Evolutionary conservation across 129 eudicot species (phyloP).

Genomic region (Arctium minus): DNA sequence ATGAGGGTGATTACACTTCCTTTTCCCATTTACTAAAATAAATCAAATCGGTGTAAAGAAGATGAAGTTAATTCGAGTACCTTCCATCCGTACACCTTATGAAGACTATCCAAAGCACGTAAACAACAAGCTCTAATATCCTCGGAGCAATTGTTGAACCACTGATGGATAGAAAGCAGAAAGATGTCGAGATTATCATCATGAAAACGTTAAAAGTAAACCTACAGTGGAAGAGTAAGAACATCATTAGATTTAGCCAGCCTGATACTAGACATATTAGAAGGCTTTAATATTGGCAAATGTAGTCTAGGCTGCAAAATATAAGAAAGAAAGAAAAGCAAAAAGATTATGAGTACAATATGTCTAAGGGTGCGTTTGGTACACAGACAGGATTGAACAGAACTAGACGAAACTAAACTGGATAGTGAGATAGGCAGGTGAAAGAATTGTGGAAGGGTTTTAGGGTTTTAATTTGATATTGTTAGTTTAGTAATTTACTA

Average conservation of each 20-base stretch:
- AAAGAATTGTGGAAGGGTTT: too few relatives aligned
- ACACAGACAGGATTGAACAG: too few relatives aligned
- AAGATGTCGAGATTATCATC: background rate
- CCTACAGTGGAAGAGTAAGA: background rate
- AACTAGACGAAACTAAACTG: too few relatives aligned
- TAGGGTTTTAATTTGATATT: too few relatives aligned
- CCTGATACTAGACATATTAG: conserved; percentile 44
- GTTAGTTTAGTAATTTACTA: too few relatives aligned
- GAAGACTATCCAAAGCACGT: conserved; percentile 50
- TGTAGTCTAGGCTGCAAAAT: conserved; percentile 54
- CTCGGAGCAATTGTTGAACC: conserved; percentile 84
- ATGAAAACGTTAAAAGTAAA: background rate
- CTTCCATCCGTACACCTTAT: conserved; percentile 83
- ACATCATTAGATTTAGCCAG: conserved; percentile 90
- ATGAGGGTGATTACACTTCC: background rate
- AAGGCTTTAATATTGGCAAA: conserved; percentile 57
- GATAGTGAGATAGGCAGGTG: too few relatives aligned
- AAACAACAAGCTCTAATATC: conserved; percentile 72
- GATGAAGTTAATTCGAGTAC: conserved; percentile 35
- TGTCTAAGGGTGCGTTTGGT: background rate
- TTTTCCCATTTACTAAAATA: background rate
- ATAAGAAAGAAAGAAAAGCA: background rate
- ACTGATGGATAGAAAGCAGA: conserved; percentile 42
- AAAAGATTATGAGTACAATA: conserved; percentile 3
- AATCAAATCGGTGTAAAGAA: background rate